Evolutionary conservation across 2,329 filamentous ascomycete species (phyloP), one percentile per base, ranked within the genome.

Genomic region (Diaporthe nobilis): DNA sequence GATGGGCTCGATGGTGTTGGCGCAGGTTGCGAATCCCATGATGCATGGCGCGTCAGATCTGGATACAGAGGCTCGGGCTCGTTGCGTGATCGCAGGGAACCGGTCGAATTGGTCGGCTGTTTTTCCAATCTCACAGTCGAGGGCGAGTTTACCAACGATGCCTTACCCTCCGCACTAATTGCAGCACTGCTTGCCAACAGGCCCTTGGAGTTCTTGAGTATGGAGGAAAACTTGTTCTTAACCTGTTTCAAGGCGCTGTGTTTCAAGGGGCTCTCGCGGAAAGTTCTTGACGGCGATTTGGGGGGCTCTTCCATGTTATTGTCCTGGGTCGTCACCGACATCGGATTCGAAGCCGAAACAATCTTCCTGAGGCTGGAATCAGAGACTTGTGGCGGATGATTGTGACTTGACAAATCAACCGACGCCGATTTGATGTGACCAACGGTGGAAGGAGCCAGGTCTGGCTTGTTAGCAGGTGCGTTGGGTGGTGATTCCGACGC

Each of bases 221-320:
- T 95, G 13, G 96, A 98, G 63, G 96, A 97, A 65, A 98, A 88
- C 82, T 95, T 97, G 81, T 94, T 95, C 86, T 98, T 98, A 39
- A 97, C 96, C 71, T 97, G 95, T 84, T 96, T 98, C 76, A 98
- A 55, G 20, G 76, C 71, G 42, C 72, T 77, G 13, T 73, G 57
- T 44, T 73, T 77, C 31, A 65, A 85, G 7, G 95, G 95, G 75
- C 94, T 96, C 79, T 97, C 95, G 10, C 89, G 87, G 79, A 90
- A 87, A 67, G 82, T 86, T 73, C 90, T 85, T 7, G 89, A 87
- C 0, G 90, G 90, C 1, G 91, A 92, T 79, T 91, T 92, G 3
- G 85, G 82, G 78, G 71, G 71, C 12, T 55, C 60, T 12, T 89
- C 86, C 83, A 90, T 85, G 49, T 37, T 15, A 83, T 89, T 79